Evolutionary conservation across 2,329 filamentous ascomycete genomes (phyloP), one percentile per base, ranked within the genome.

Genomic region (Hypomyces rosellus): DNA sequence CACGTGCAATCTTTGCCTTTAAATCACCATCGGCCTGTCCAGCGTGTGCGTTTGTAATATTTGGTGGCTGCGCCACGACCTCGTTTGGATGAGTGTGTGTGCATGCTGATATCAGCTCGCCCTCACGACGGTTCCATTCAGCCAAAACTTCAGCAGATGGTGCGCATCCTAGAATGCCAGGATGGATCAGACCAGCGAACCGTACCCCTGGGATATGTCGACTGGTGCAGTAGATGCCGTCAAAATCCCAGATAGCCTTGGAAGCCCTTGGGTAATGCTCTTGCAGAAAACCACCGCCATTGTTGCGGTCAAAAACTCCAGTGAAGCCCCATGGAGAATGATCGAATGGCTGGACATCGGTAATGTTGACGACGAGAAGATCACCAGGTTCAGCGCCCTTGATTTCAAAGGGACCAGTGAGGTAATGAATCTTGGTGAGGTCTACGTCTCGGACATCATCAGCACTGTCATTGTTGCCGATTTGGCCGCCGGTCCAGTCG

Each of bases 301-400:
- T 96, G 14, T 83, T 71, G 57, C 81, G 84, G 48, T 85, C 76
- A 61, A 96, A 96, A 5, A 93, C 70, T 8, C 89, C 89, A 0
- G 88, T 92, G 66, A 95, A 95, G 0, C 91, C 91, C 91, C 91
- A 96, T 0, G 89, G 89, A 51, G 86, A 81, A 30, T 93, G 82
- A 55, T 92, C 77, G 57, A 95, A 83, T 0, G 91, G 91, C 70
- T 96, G 89, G 0, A 96, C 88, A 61, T 96, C 91, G 67, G 92
- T 89, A 57, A 96, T 96, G 65, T 96, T 89, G 7, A 96, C 87
- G 0, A 95, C 72, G 0, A 95, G 76, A 1, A 95, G 75, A 63
- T 96, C 91, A 0, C 91, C 91, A 0, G 90, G 89, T 66, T 91
- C 81, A 1, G 89, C 89, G 1, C 81, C 84, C 63, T 91, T 86